Conservation (phyloP, 805 yeast genomes). For the Cephaloascus albidus region DNA sequence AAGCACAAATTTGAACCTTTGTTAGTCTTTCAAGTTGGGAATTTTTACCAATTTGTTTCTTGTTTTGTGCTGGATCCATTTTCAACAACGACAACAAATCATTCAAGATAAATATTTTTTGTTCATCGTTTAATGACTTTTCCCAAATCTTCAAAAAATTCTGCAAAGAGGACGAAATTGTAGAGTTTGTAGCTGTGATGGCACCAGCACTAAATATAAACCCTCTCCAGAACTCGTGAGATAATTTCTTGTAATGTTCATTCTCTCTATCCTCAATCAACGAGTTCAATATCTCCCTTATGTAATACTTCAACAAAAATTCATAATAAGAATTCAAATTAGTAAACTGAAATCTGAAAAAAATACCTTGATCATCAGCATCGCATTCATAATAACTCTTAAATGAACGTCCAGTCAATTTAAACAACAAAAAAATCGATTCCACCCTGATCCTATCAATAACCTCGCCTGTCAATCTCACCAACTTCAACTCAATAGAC, state of each 20-base stretch:
- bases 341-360: neutral
- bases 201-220: slow-evolving; percentile 48
- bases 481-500: slow-evolving; percentile 21
- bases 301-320: slow-evolving; percentile 12
- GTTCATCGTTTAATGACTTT: slow-evolving; percentile 3
- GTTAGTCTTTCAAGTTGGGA: neutral
- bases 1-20: slow-evolving; percentile 4
- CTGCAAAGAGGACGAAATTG: slow-evolving; percentile 32
- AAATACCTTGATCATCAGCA: neutral
- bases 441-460: slow-evolving; percentile 41
- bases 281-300: slow-evolving; percentile 6
- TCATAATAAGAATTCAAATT: slow-evolving; percentile 14
- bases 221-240: slow-evolving; percentile 46
- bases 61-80: slow-evolving; percentile 5
- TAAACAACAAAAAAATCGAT: slow-evolving; percentile 28
- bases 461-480: slow-evolving; percentile 56
- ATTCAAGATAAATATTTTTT: slow-evolving; percentile 8
- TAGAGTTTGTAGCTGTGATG: slow-evolving; percentile 32
- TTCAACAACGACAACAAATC: slow-evolving; percentile 17
- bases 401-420: slow-evolving; percentile 6
- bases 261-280: slow-evolving; percentile 2
- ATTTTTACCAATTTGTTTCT: slow-evolving; percentile 2
- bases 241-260: slow-evolving; percentile 5
- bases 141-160: slow-evolving; percentile 22
- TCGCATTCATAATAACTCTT: neutral